Percentiles rank a stretch among this genome's conserved stretches.
Conservation (phyloP, 176 grass and related monocot genomes). For the Carex cristatella region DNA sequence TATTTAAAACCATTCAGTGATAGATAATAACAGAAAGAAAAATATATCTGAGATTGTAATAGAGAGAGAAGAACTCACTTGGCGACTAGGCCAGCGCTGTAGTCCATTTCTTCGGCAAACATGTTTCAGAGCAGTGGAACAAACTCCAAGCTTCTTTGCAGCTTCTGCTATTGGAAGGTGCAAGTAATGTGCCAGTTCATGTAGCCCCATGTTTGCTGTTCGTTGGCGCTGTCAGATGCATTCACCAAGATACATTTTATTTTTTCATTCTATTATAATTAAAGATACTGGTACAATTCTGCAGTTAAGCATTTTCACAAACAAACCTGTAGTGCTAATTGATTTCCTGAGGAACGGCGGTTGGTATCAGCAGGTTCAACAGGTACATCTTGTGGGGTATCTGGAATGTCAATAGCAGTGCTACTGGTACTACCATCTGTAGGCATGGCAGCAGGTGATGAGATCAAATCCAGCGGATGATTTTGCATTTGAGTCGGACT, state of each 20-base stretch:
- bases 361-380: neutral
- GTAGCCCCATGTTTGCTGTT: slow-evolving; percentile 9
- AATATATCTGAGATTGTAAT: neutral
- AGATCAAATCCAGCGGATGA: neutral
- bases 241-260: neutral
- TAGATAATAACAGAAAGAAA: neutral
- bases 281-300: neutral
- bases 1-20: no score
- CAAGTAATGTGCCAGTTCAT: slow-evolving; percentile 20
- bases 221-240: slow-evolving; percentile 10
- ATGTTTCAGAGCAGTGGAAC: slow-evolving; percentile 30
- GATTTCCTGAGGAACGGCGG: neutral
- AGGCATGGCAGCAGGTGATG: neutral
- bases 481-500: neutral
- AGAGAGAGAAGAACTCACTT: slow-evolving; percentile 14
- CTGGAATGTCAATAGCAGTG: neutral
- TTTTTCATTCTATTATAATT: neutral
- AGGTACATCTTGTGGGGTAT: neutral
- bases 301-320: neutral
- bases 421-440: neutral
- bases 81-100: slow-evolving; percentile 32
- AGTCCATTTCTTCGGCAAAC: slow-evolving; percentile 25
- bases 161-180: slow-evolving; percentile 29
- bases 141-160: slow-evolving; percentile 12
- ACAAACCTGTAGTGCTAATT: neutral